Base-by-base conservation (phyloP, 1,139 yeast species). In the Suhomyces bokatorum region DNA sequence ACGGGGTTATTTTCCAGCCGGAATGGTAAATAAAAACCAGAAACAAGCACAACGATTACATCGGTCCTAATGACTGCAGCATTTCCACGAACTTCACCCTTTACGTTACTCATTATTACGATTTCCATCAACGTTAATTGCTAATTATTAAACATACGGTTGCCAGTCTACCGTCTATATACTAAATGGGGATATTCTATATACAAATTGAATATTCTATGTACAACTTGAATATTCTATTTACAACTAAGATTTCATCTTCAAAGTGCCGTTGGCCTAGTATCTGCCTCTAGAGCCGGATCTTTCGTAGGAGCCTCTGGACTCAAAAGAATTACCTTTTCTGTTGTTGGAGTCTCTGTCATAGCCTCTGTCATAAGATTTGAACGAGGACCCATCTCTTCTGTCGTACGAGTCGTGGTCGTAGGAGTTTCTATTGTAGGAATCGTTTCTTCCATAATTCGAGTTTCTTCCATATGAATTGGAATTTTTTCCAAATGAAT, bases 321-420 rank as follows among this genome's bases (percentile, higher is more conserved):
- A 34, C 4, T 24, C 20, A 22, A 27, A 34, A 13, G 14, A 34
- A 37, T 49, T 36, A 26, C 53, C 41, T 37, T 47, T 42, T 17
- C 48, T 36, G 27, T 43, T 48, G 30, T 46, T 46, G 38, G 48
- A 44, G 35, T 38, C 32, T 20, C 40, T 40, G n/a, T 48, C 35
- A 29, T 36, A 38, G 36, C 39, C 12, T 35, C 37, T 35, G 28
- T 14, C 32, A n/a, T 30, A 30, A 7, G 32, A 30, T 4, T 13
- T 13, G 15, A 12, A 28, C 5, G 9, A 20, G 9, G 35, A 20
- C 20, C 20, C 35, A n/a, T 24, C 16, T 15, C 28, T 24, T 28
- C 32, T 28, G 6, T 28, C 39, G 14, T 7, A 37, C 16, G 40
- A 37, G 10, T 16, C 20, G 9, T 13, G 11, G 12, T 16, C 36